Percentiles rank a stretch among this genome's conserved stretches.
Conservation (phyloP, 805 yeast species). For the Wickerhamomyces silvicola region DNA sequence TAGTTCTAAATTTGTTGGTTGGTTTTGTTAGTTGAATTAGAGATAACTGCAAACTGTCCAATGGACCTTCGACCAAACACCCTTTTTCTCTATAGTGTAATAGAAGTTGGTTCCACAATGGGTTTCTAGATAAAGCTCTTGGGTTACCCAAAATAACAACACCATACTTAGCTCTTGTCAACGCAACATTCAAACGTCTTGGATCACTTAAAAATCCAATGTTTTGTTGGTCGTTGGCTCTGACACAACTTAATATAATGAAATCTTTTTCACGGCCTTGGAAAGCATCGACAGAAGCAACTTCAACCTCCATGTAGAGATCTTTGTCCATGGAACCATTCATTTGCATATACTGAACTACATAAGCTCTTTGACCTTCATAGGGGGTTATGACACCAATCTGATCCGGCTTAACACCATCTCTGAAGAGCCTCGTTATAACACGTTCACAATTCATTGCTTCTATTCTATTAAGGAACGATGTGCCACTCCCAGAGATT, state of each 20-base stretch:
- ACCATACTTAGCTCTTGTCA: constrained; percentile 84
- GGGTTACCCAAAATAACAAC: constrained; percentile 81
- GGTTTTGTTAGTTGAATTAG: constrained; percentile 45
- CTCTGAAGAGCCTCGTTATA: constrained; percentile 63
- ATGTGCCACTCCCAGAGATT: constrained; percentile 72
- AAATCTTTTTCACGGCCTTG: constrained; percentile 88
- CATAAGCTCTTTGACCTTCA: constrained; percentile 85
- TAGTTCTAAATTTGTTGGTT: constrained; percentile 6
- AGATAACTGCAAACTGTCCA: constrained; percentile 71
- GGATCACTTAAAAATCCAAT: constrained; percentile 85
- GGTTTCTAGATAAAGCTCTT: constrained; percentile 59
- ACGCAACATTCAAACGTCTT: constrained; percentile 81
- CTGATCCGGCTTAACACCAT: constrained; percentile 72
- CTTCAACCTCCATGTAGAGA: constrained; percentile 67
- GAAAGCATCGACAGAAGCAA: constrained; percentile 92
- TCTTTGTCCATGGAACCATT: constrained; percentile 63
- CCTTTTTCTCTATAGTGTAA: constrained; percentile 78
- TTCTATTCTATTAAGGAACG: constrained; percentile 79
- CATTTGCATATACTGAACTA: constrained; percentile 70
- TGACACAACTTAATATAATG: constrained; percentile 71
- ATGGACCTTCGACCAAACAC: constrained; percentile 83
- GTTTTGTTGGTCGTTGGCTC: constrained; percentile 67
- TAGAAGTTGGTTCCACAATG: constrained; percentile 73
- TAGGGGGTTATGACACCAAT: constrained; percentile 94
- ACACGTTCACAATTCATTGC: constrained; percentile 83